phyloP scores from a whole-genome alignment of 345 rosid species.

The Hirschfeldia incana region DNA sequence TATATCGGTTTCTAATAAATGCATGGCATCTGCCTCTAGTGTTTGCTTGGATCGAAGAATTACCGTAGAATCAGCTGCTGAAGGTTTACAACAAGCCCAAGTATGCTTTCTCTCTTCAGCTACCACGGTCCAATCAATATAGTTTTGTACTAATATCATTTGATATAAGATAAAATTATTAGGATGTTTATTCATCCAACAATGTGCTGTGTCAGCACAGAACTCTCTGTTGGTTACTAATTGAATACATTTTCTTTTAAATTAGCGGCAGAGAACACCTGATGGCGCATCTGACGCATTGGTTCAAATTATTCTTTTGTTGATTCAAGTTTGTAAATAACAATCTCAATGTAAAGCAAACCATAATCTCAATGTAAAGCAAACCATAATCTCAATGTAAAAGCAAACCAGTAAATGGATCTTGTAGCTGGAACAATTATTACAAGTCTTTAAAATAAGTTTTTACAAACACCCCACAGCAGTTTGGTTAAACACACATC shows the following conservation, averaged over 20 bases:
- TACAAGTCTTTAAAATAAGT: no score
- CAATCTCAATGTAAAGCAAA: no score
- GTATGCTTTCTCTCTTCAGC: conserved; percentile 46
- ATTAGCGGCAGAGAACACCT: conserved; percentile 60
- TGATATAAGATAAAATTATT: background rate
- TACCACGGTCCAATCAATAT: background rate
- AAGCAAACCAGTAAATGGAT: no score
- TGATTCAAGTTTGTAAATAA: conserved; percentile 25
- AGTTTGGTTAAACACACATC: no score
- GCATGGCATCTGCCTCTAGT: conserved; percentile 59
- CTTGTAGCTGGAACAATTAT: no score
- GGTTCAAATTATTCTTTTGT: conserved; percentile 40
- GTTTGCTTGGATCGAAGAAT: conserved; percentile 87
- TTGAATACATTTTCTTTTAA: conserved; percentile 18
- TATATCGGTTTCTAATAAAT: conserved; percentile 51
- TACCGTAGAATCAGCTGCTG: conserved; percentile 87
- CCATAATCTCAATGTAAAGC: no score
- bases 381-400: no score
- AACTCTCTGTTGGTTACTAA: conserved; percentile 5
- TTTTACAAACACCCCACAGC: no score
- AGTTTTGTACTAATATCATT: background rate
- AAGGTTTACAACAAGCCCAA: conserved; percentile 78
- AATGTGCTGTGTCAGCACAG: conserved; percentile 5
- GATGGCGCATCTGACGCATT: conserved; percentile 62
- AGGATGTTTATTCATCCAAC: background rate